Evolutionary conservation across 139 green algal genomes (phyloP).

Genomic region (Zygnema circumcarinatum): DNA sequence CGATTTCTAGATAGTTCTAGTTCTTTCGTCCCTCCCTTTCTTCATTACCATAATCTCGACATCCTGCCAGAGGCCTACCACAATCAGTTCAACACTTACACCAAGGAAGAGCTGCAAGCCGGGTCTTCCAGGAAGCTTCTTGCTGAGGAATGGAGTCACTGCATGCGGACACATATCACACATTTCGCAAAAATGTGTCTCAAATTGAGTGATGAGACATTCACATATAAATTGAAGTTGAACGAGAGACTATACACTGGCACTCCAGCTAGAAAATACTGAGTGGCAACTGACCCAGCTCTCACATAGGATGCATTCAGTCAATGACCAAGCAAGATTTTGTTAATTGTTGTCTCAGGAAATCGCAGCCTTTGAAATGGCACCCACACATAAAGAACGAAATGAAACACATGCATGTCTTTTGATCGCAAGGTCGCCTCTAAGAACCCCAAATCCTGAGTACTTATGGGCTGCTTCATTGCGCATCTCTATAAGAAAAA

Average conservation of each 20-base stretch:
- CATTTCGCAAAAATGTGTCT: too few species aligned
- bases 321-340: not conserved
- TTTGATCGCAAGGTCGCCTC: not conserved
- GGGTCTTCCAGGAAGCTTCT: not conserved
- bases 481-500: not conserved
- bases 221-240: not conserved
- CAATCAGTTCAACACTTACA: too few species aligned
- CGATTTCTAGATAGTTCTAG: too few species aligned
- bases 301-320: not conserved
- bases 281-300: not conserved
- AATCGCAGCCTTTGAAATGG: too few species aligned
- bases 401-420: not conserved
- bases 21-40: too few species aligned
- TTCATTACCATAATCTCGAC: too few species aligned
- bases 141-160: not conserved
- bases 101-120: not conserved
- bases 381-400: slow-evolving; percentile 12
- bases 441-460: not conserved
- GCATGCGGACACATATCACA: not conserved
- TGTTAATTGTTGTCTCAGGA: too few species aligned
- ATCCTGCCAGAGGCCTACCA: too few species aligned
- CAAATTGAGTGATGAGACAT: not conserved
- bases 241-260: not conserved
- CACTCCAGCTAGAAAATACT: not conserved
- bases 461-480: not conserved